A percentile compares a stretch with the other conserved stretches of the same genome.
Conservation (phyloP, 352 stramenopile species). For the Elongisporangium anandrum region DNA sequence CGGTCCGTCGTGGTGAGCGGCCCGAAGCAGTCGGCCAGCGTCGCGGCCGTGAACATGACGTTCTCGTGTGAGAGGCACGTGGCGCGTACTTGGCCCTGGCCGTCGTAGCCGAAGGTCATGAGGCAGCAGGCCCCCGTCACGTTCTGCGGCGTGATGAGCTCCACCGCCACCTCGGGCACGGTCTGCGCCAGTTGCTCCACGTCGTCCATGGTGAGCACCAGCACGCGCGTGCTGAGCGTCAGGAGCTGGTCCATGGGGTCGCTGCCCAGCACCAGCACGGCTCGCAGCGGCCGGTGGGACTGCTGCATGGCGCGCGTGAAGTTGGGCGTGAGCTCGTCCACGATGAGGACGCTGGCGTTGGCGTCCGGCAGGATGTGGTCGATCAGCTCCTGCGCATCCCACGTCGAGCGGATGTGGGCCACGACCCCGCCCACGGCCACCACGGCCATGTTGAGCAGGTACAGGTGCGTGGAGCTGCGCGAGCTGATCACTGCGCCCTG, state of each 20-base stretch:
- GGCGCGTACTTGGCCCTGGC: constrained; percentile 34
- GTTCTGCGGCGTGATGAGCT: constrained; percentile 23
- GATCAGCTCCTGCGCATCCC: constrained; percentile 43
- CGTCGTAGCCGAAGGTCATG: constrained; percentile 66
- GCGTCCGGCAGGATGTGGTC: constrained; percentile 48
- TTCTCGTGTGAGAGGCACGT: constrained; percentile 80
- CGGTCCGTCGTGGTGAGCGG: constrained; percentile 42
- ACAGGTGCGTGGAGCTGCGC: constrained; percentile 35
- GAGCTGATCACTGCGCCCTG: constrained; percentile 58
- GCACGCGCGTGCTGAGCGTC: constrained; percentile 26
- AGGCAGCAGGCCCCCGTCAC: constrained; percentile 42
- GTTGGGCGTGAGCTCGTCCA: constrained; percentile 47
- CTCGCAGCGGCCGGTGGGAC: constrained; percentile 22
- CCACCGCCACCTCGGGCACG: constrained; percentile 22
- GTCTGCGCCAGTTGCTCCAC: constrained; percentile 20
- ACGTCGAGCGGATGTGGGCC: constrained; percentile 47
- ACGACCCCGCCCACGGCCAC: constrained; percentile 54
- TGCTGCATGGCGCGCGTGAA: constrained; percentile 36
- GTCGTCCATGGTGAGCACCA: constrained; percentile 44
- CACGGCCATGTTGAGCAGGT: constrained; percentile 57
- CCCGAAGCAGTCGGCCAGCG: constrained; percentile 54
- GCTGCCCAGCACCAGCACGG: constrained; percentile 37
- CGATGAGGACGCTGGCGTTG: constrained; percentile 48
- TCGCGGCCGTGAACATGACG: constrained; percentile 70
- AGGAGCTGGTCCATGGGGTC: constrained; percentile 21